Evolutionary conservation across 805 yeast genomes (phyloP), one percentile per base, ranked within the genome.

Genomic region (Hanseniaspora mollemarum): DNA sequence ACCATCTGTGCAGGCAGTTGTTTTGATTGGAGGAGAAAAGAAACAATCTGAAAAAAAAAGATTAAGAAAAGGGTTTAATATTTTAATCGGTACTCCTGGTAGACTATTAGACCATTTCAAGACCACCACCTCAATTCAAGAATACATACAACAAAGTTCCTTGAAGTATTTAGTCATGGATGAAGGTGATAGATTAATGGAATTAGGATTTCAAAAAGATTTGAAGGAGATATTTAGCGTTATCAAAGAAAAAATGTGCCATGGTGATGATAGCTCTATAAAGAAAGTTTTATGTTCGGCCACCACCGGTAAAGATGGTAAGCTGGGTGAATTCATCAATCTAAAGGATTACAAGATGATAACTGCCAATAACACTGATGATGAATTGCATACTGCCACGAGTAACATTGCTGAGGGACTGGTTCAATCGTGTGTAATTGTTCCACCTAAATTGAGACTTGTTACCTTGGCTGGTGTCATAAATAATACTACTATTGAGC

Each of bases 11-110:
- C 94, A 85, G 61, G 78, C 83, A 65, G 75, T 92, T 39, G 98
- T 94, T 4, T 94, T 92, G 24, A 87, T 87, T 67, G 99, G 99
- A 61, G 99, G 99, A 54, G 99, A 92, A 63, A 88, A 90, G 75
- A 90, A 90, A 65, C 94, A 92, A 62, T 77, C 95, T 1, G 99
- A 92, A 65, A 92, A 92, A 73, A 96, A 97, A 1, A 71, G 99
- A 59, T 67, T 92, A 31, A 76, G 99, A 62, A 90, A 90, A 64
- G 99, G 99, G 56, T 94, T 88, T 31, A 92, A 92, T 64, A 80
- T 92, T 31, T 73, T 92, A n/a, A 94, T 92, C 38, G 96, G 94
- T 12, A 92, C 99, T 0, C 99, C 99, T 1, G 99, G 99, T 54
- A 76, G 99, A 59, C 70, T 92, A 40, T 83, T 86, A 9, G 99